Conservation (phyloP, 2,329 filamentous ascomycete species). For the Alternaria conjuncta region DNA sequence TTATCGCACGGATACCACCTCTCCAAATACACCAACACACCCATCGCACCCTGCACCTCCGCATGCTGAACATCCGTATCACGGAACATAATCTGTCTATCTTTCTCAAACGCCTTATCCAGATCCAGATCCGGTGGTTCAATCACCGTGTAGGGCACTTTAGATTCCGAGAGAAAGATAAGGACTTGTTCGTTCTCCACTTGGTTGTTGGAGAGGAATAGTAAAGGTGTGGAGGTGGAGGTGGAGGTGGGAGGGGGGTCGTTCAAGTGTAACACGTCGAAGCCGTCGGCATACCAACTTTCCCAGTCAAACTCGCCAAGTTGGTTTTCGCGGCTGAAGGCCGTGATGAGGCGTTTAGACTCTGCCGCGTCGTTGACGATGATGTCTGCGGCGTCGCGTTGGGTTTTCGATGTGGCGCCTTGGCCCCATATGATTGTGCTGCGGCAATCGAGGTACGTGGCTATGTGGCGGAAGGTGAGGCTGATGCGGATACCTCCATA, state of each 20-base stretch:
- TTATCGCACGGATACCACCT: constrained; percentile 18
- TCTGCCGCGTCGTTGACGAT: constrained; percentile 72
- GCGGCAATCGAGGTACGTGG: constrained; percentile 77
- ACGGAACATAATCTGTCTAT: constrained; percentile 37
- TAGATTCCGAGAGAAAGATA: constrained; percentile 39
- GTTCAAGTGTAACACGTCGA: constrained; percentile 74
- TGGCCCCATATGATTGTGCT: constrained; percentile 84
- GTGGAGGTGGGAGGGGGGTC: no score
- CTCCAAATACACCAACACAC: constrained; percentile 46
- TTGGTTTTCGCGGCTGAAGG: constrained; percentile 88
- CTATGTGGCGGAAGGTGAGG: constrained; percentile 88
- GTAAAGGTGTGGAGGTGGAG: no score
- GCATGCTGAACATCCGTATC: constrained; percentile 45
- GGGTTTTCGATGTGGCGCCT: constrained; percentile 75
- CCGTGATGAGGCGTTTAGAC: constrained; percentile 72
- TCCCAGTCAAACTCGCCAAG: constrained; percentile 74
- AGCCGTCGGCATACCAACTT: constrained; percentile 76
- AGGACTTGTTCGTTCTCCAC: constrained; percentile 42
- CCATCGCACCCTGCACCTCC: constrained; percentile 30
- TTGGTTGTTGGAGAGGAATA: constrained; percentile 41
- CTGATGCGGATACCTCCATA: constrained; percentile 82
- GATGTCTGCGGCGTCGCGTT: constrained; percentile 65
- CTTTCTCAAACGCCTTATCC: constrained; percentile 15
- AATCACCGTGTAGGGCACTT: constrained; percentile 20
- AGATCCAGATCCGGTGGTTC: constrained; percentile 28